Percentiles rank a stretch among this genome's conserved stretches.
Evolutionary conservation across 768 basidiomycete genomes (phyloP).

Genomic region (Candolleomyces aberdarensis): DNA sequence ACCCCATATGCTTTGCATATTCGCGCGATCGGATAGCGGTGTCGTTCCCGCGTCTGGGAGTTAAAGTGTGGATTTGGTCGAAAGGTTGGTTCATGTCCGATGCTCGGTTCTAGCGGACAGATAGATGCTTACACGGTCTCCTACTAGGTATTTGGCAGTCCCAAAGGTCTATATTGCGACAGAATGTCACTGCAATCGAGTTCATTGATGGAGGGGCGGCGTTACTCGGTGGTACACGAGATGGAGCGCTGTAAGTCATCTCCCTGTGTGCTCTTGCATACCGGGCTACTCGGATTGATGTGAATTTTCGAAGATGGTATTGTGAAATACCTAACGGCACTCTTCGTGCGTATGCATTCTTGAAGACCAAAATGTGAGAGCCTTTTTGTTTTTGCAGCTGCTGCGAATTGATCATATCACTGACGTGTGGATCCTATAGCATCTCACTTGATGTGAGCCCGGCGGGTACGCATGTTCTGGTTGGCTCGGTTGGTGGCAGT

Average conservation of each 20-base stretch:
- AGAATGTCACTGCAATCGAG: conserved; percentile 60
- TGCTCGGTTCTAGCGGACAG: neutral
- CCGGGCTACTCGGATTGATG: neutral
- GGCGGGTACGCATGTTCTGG: conserved; percentile 47
- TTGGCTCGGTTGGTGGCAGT: conserved; percentile 48
- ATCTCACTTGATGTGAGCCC: conserved; percentile 52
- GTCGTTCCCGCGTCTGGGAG: conserved; percentile 54
- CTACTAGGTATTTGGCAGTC: conserved; percentile 56
- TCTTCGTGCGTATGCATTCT: conserved; percentile 55
- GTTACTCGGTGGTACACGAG: conserved; percentile 65
- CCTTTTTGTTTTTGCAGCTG: too few relatives aligned
- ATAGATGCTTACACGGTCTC: conserved; percentile 6
- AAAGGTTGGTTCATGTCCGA: conserved; percentile 39
- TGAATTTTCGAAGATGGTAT: conserved; percentile 50
- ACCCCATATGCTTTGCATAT: conserved; percentile 52
- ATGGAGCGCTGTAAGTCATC: conserved; percentile 58
- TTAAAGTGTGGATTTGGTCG: conserved; percentile 62
- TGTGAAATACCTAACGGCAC: conserved; percentile 68
- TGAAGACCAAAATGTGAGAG: conserved; percentile 56
- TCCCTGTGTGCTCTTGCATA: neutral
- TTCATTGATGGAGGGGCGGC: conserved; percentile 64
- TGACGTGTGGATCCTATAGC: conserved; percentile 26
- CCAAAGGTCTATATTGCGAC: conserved; percentile 61
- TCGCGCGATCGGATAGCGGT: conserved; percentile 58
- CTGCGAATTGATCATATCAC: neutral